Evolutionary conservation across 2,329 filamentous ascomycete genomes (phyloP), one percentile per base, ranked within the genome.

Genomic region (Lachnellula subtilissima): DNA sequence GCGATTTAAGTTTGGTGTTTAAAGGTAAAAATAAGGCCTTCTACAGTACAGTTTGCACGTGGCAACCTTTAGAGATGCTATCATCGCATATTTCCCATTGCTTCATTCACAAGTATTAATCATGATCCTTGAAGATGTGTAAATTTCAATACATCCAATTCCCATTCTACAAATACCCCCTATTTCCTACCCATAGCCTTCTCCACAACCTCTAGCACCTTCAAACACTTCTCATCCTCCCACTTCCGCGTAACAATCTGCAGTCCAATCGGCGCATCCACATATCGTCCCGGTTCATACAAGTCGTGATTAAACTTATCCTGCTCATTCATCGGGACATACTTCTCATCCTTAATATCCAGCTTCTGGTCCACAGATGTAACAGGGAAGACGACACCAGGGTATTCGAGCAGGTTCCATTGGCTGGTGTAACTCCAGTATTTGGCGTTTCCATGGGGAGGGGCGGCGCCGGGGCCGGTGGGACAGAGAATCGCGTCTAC

Each of bases 371-470:
- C 50, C 48, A 67, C 55, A 39, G 54, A 67, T 1, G 68, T 70
- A 3, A 78, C 80, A 0, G 84, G 85, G 64, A 88, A 85, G 0
- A 82, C 76, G 3, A 78, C 71, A 12, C 76, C 77, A 0, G 84
- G 82, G 64, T 86, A 86, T 65, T 88, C 84, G 2, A 88, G 75
- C 40, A 87, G 64, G 64, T 88, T 88, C 83, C 84, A 88, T 56
- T 83, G 78, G 0, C 78, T 72, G 0, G 83, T 86, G 61, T 88
- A 88, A 2, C 76, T 76, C 83, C 84, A 88, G 73, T 65, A 85
- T 62, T 51, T 72, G 72, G 57, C 81, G 71, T 53, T 81, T 59
- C 37, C 69, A 61, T 54, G 72, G 74, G 50, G 77, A 72, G 75
- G 79, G 17, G 80, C 80, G 1, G 74, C 73, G 2, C 78, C 76